Evolutionary conservation across 176 grass and related monocot genomes (phyloP).

Genomic region (Zea luxurians): DNA sequence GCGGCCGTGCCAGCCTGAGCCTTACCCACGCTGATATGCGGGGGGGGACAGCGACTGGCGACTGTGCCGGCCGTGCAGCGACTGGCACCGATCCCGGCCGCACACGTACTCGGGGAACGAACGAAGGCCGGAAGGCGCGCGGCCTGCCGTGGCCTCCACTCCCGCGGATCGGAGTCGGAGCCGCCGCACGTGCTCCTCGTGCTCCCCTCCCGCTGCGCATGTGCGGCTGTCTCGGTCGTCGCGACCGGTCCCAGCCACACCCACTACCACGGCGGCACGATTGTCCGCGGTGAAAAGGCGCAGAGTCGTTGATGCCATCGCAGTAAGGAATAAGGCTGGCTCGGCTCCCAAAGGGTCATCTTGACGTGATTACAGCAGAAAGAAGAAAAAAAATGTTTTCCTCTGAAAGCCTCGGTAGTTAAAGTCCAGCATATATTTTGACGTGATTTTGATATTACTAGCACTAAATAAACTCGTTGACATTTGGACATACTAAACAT

Average conservation of each 20-base stretch:
- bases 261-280: not conserved
- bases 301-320: not conserved
- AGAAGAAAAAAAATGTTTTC: too few species aligned
- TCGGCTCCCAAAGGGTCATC: too few species aligned
- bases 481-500: too few species aligned
- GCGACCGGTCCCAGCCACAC: slow-evolving; percentile 18
- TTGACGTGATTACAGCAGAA: not conserved
- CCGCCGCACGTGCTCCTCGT: slow-evolving; percentile 52
- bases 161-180: not conserved
- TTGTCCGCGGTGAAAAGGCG: slow-evolving; percentile 5
- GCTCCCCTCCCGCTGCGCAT: slow-evolving; percentile 20
- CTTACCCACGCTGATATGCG: not conserved
- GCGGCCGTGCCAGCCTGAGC: too few species aligned
- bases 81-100: slow-evolving; percentile 8
- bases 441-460: too few species aligned
- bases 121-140: too few species aligned
- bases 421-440: too few species aligned
- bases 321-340: not conserved
- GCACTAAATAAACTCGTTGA: too few species aligned
- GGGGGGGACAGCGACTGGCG: not conserved
- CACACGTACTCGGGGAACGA: not conserved
- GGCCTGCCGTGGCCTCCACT: slow-evolving; percentile 26
- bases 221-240: slow-evolving; percentile 7
- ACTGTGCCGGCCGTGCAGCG: not conserved
- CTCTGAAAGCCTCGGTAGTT: too few species aligned